Evolutionary conservation across 139 green algal genomes (phyloP).

Genomic region (Coccomyxa sp.): DNA sequence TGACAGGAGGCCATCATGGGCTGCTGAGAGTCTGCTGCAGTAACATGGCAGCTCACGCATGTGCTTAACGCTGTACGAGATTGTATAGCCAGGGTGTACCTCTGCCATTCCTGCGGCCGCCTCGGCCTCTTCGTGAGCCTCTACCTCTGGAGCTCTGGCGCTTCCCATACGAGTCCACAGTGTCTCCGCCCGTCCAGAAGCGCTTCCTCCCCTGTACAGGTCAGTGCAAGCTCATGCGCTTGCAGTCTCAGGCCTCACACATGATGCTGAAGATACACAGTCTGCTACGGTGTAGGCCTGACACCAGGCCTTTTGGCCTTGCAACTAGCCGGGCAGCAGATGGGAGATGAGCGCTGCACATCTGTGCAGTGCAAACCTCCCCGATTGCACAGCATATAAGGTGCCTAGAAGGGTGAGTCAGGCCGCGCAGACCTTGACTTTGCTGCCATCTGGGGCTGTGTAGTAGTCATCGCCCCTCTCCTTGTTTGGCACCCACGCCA

Average conservation of each 20-base stretch:
- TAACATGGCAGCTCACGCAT: no score
- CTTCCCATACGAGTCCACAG: background rate
- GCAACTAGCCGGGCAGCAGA: background rate
- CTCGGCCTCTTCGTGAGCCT: background rate
- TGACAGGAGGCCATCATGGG: no score
- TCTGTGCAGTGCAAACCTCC: background rate
- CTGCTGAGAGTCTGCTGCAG: no score
- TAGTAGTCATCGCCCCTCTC: conserved; percentile 28
- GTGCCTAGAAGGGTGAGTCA: no score
- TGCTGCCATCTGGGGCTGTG: background rate
- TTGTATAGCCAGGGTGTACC: no score
- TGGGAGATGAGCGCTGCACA: background rate
- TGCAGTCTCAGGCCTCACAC: background rate
- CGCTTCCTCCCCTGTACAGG: background rate
- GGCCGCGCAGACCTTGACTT: background rate
- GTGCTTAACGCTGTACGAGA: no score
- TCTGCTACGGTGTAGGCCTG: background rate
- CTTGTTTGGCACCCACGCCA: conserved; percentile 5
- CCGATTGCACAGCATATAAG: background rate
- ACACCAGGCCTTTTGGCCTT: background rate
- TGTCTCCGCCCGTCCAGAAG: background rate
- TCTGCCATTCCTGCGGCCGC: background rate
- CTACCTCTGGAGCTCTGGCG: background rate
- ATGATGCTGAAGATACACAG: background rate
- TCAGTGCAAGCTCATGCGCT: background rate